phyloP scores from a whole-genome alignment of 768 basidiomycete species.

The Collybia mongolica region DNA sequence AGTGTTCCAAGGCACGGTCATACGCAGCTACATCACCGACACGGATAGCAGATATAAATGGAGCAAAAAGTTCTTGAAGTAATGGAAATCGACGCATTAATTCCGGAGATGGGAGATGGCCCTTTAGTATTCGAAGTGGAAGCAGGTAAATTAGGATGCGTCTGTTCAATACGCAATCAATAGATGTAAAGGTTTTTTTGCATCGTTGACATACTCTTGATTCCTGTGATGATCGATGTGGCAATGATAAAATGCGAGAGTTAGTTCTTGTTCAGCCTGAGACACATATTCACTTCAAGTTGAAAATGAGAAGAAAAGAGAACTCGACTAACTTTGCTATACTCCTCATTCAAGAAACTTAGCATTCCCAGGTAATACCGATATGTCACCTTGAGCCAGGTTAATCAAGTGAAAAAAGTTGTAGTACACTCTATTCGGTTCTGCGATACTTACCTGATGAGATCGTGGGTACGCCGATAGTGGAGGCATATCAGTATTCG shows the following conservation, averaged over 20 bases:
- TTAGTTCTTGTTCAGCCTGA: slow-evolving; percentile 84
- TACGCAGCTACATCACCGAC: slow-evolving; percentile 77
- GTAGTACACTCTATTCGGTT: neutral
- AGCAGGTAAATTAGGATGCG: slow-evolving; percentile 90
- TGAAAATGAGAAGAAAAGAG: neutral
- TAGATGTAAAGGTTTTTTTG: neutral
- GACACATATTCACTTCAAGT: slow-evolving; percentile 1
- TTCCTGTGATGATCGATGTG: slow-evolving; percentile 68
- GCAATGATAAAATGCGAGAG: slow-evolving; percentile 85
- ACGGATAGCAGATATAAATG: slow-evolving; percentile 80
- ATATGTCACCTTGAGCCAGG: slow-evolving; percentile 73
- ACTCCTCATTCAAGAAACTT: slow-evolving; percentile 91
- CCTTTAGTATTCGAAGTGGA: slow-evolving; percentile 84
- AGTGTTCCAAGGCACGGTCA: slow-evolving; percentile 71
- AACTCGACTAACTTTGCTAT: slow-evolving; percentile 65
- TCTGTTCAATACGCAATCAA: slow-evolving; percentile 35
- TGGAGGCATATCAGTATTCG: slow-evolving; percentile 82
- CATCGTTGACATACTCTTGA: slow-evolving; percentile 61
- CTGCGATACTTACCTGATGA: slow-evolving; percentile 64
- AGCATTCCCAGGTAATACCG: slow-evolving; percentile 95
- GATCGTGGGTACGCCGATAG: slow-evolving; percentile 74
- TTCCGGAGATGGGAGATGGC: slow-evolving; percentile 75
- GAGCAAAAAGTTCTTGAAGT: slow-evolving; percentile 69
- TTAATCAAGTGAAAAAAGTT: slow-evolving; percentile 8
- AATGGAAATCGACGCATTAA: slow-evolving; percentile 74